phyloP scores from a whole-genome alignment of 2,329 filamentous ascomycete genomes.

The Pseudohalonectria lignicola region DNA sequence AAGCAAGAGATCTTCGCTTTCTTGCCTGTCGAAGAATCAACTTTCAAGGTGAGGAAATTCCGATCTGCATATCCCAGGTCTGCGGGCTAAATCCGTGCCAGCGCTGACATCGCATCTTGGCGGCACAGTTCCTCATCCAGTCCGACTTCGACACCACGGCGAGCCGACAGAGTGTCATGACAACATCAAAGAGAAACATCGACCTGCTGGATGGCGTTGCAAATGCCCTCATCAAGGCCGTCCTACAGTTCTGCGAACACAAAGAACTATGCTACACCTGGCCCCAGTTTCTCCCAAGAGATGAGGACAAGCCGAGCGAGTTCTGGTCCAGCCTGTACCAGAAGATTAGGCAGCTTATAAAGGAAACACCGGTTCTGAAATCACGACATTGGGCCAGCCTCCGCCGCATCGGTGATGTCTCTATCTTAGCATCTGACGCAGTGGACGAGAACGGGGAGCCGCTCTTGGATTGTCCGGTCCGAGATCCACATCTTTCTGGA shows the following conservation, averaged over 20 bases:
- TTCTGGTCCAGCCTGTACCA: conserved; percentile 16
- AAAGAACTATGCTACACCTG: conserved; percentile 26
- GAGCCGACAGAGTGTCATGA: conserved; percentile 28
- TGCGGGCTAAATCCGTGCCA: neutral
- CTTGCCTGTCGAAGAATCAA: conserved; percentile 27
- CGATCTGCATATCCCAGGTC: neutral
- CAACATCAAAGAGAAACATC: conserved; percentile 24
- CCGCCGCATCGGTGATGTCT: conserved; percentile 3
- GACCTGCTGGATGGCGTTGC: conserved; percentile 22
- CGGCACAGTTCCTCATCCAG: conserved; percentile 32
- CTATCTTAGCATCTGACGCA: neutral
- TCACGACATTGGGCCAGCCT: conserved; percentile 2
- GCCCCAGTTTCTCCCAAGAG: conserved; percentile 31
- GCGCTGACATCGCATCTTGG: neutral
- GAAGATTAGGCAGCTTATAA: conserved; percentile 11
- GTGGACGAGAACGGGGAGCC: conserved; percentile 11
- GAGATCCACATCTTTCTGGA: neutral
- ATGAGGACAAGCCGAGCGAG: conserved; percentile 10
- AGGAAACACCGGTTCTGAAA: conserved; percentile 5
- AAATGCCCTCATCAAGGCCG: conserved; percentile 23
- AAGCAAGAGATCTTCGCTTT: conserved; percentile 33
- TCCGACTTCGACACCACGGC: conserved; percentile 36
- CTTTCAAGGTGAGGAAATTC: conserved; percentile 24
- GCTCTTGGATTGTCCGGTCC: conserved; percentile 9
- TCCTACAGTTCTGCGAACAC: conserved; percentile 26